Evolutionary conservation across 768 basidiomycete genomes (phyloP).

Genomic region (Termitomyces sp.): DNA sequence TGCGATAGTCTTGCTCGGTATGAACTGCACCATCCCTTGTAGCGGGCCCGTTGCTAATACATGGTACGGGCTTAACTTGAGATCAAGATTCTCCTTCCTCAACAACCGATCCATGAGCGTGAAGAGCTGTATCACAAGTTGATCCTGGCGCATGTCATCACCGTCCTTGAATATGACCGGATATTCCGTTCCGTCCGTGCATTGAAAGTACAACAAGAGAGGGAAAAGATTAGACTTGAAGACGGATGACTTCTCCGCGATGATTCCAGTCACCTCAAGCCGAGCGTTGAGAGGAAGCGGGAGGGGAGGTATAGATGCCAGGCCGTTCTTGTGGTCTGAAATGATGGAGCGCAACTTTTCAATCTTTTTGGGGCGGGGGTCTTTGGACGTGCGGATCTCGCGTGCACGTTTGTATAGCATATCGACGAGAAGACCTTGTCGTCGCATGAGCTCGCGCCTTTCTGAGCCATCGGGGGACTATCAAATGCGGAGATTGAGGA

Average conservation of each 20-base stretch:
- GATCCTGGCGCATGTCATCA: slow-evolving; percentile 97
- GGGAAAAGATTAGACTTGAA: slow-evolving; percentile 98
- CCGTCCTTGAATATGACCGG: slow-evolving; percentile 99
- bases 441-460: slow-evolving; percentile 80
- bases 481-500: neutral
- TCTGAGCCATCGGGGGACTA: slow-evolving; percentile 73
- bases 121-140: slow-evolving; percentile 96
- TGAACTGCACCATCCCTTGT: slow-evolving; percentile 96
- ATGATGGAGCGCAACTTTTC: slow-evolving; percentile 87
- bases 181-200: slow-evolving; percentile 78
- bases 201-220: slow-evolving; percentile 85
- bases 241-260: slow-evolving; percentile 86
- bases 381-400: slow-evolving; percentile 86
- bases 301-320: slow-evolving; percentile 73
- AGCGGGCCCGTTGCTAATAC: slow-evolving; percentile 88
- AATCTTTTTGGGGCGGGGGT: slow-evolving; percentile 94
- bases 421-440: slow-evolving; percentile 87
- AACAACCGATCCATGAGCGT: slow-evolving; percentile 95
- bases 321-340: slow-evolving; percentile 77
- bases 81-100: slow-evolving; percentile 90
- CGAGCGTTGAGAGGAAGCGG: slow-evolving; percentile 91
- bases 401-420: slow-evolving; percentile 80
- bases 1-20: slow-evolving; percentile 93
- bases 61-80: slow-evolving; percentile 86
- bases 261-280: slow-evolving; percentile 79